phyloP scores from a whole-genome alignment of 2,329 filamentous ascomycete genomes.

The Cercospora sp. region DNA sequence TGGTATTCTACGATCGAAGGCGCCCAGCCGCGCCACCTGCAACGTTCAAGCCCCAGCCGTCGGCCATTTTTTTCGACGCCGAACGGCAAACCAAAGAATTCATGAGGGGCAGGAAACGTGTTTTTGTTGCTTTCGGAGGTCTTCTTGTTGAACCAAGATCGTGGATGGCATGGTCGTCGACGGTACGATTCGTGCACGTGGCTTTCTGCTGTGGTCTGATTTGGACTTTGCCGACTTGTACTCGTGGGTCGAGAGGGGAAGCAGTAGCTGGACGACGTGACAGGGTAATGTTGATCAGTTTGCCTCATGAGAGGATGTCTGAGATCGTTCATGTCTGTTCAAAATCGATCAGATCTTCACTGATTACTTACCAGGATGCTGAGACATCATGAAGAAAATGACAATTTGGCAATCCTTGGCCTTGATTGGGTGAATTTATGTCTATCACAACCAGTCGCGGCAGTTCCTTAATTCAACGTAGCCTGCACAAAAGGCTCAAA shows the following conservation, averaged over 20 bases:
- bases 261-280: background rate
- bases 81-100: background rate
- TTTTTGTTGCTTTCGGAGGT: background rate
- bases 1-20: background rate
- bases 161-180: background rate
- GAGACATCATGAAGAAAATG: background rate
- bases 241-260: background rate
- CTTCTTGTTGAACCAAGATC: background rate
- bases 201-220: background rate
- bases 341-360: background rate
- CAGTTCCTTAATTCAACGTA: constrained; percentile 5
- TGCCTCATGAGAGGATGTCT: background rate
- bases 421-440: background rate
- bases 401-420: background rate
- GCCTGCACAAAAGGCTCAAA: constrained; percentile 24
- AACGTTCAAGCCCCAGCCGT: background rate
- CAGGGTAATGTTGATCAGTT: background rate
- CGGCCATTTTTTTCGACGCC: background rate
- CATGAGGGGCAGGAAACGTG: background rate
- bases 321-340: background rate
- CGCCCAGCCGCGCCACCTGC: background rate
- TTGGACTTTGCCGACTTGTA: background rate
- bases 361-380: background rate
- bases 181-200: background rate
- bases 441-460: background rate